These are phyloP conservation scores for Haberlea rhodopensis DNA, from an alignment of 257 asterid species.

Conservation along the genomic window DNA sequence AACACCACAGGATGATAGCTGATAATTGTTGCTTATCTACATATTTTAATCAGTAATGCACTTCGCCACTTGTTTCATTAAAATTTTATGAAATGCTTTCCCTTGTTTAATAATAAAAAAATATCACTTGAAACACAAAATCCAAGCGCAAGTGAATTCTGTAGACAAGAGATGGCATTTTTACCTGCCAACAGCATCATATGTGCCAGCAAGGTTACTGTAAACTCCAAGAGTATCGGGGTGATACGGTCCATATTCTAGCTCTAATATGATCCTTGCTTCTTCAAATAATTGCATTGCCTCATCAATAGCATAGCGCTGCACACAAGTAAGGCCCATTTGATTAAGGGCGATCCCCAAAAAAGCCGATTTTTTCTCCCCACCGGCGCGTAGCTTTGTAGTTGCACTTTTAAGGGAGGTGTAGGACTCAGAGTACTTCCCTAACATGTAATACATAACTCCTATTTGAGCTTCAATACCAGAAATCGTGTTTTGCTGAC, in stretches of 20 bases:
- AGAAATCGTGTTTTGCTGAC: conserved; percentile 79
- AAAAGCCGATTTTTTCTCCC: conserved; percentile 89
- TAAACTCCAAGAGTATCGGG: conserved; percentile 93
- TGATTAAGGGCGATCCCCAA: conserved; percentile 90
- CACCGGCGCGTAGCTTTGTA: conserved; percentile 78
- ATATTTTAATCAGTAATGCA: no score
- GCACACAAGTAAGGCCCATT: conserved; percentile 92
- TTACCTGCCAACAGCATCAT: conserved; percentile 95
- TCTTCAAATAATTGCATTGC: conserved; percentile 86
- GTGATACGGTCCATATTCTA: conserved; percentile 87
- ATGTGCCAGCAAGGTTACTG: conserved; percentile 93
- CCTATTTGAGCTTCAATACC: conserved; percentile 98
- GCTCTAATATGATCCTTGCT: conserved; percentile 76
- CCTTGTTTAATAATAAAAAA: background rate
- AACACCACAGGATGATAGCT: background rate
- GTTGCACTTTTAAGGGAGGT: conserved; percentile 52
- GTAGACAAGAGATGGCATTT: background rate
- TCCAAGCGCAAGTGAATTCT: background rate
- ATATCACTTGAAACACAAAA: background rate
- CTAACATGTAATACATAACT: conserved; percentile 77
- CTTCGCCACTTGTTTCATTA: no score
- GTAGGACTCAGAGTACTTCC: conserved; percentile 71
- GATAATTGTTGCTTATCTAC: background rate
- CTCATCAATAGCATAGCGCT: conserved; percentile 74
- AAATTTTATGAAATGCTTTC: background rate